phyloP scores from a whole-genome alignment of 805 yeast species.

The Grigorovia yakushimaensis region DNA sequence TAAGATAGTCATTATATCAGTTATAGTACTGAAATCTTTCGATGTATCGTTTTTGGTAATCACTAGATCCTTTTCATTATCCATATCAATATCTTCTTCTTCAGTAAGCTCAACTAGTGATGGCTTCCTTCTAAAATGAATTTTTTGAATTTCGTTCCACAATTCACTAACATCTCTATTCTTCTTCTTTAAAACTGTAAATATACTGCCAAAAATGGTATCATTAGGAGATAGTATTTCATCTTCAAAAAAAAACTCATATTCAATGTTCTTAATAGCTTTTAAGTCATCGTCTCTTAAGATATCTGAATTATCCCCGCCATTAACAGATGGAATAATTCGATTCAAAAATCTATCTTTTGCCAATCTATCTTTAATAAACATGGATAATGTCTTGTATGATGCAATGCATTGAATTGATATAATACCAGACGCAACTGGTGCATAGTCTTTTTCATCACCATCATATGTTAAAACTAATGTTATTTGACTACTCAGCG shows the following conservation, averaged over 20 bases:
- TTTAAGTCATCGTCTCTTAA: background rate
- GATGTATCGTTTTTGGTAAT: background rate
- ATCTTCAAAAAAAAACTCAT: conserved; percentile 52
- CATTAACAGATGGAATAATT: conserved; percentile 2
- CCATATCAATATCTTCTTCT: conserved; percentile 21
- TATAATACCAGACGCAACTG: conserved; percentile 24
- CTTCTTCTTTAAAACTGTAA: conserved; percentile 35
- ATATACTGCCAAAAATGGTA: conserved; percentile 69
- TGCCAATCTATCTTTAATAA: conserved; percentile 32
- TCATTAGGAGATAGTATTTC: conserved; percentile 52
- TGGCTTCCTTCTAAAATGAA: conserved; percentile 34
- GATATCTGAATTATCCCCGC: conserved; percentile 4
- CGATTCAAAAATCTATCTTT: conserved; percentile 19
- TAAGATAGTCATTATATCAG: conserved; percentile 38
- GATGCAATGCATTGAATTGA: conserved; percentile 48
- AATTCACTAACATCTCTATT: conserved; percentile 38
- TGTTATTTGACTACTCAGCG: conserved; percentile 64
- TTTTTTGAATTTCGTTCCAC: conserved; percentile 49
- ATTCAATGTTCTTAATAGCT: conserved; percentile 26
- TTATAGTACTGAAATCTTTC: conserved; percentile 9
- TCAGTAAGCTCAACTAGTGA: conserved; percentile 9
- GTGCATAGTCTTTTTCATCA: conserved; percentile 19
- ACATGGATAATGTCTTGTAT: conserved; percentile 35
- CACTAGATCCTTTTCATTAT: conserved; percentile 21
- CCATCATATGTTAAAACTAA: conserved; percentile 41